Evolutionary conservation across 331 rosid genomes (phyloP).

Genomic region (Ulmus americana): DNA sequence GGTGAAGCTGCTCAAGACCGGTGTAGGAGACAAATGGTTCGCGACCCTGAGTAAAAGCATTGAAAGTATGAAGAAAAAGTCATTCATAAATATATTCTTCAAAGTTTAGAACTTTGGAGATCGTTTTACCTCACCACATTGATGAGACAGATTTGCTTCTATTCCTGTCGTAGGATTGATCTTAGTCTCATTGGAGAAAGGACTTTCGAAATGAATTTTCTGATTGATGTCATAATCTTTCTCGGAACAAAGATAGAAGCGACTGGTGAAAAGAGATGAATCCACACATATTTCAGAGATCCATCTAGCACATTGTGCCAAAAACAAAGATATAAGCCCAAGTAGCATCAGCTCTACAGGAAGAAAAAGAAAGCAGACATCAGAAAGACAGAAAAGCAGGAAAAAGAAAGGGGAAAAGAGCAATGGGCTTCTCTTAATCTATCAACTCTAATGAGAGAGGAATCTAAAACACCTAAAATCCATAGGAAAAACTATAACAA

Average conservation of each 20-base stretch:
- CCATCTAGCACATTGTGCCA: constrained; percentile 87
- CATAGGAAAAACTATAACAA: background rate
- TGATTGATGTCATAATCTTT: constrained; percentile 32
- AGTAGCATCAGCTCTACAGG: constrained; percentile 89
- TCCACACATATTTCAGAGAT: constrained; percentile 83
- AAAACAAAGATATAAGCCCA: constrained; percentile 81
- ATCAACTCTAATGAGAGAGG: too few species aligned
- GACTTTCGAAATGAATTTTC: constrained; percentile 28
- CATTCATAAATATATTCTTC: background rate
- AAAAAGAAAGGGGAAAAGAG: background rate
- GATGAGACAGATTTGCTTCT: constrained; percentile 30
- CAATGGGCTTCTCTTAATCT: background rate
- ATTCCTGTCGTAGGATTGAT: constrained; percentile 31
- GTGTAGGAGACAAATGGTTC: constrained; percentile 96
- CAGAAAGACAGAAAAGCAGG: background rate
- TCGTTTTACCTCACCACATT: constrained; percentile 61
- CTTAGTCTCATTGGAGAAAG: constrained; percentile 36
- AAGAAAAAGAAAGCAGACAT: constrained; percentile 20
- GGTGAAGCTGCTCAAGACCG: constrained; percentile 93
- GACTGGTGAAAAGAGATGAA: constrained; percentile 69
- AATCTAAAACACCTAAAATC: background rate
- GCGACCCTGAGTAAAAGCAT: constrained; percentile 57
- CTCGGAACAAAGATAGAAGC: constrained; percentile 67
- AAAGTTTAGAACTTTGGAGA: background rate
- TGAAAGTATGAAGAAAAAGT: constrained; percentile 7